Evolutionary conservation across 495 filamentous ascomycete species (phyloP).

Genomic region (Penicillium angulare): DNA sequence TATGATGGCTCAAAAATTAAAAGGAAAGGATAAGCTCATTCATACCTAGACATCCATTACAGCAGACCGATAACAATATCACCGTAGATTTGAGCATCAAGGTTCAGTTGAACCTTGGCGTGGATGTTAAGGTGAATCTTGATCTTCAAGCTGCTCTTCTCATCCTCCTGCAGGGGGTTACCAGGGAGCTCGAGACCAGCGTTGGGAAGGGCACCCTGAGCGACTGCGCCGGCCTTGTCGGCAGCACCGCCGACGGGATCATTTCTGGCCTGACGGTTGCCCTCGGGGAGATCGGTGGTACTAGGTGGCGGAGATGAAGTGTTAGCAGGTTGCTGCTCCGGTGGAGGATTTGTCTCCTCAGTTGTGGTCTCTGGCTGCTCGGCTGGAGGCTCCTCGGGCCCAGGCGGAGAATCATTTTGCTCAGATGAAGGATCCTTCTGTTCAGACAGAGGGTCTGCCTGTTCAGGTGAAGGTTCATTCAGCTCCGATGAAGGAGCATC

Average conservation of each 20-base stretch:
- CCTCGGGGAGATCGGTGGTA: conserved; percentile 11
- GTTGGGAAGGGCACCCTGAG: neutral
- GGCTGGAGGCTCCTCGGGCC: neutral
- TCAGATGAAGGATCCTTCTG: neutral
- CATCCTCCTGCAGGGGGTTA: conserved; percentile 5
- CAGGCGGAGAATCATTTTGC: neutral
- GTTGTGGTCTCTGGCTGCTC: neutral
- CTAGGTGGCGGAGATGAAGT: conserved; percentile 4
- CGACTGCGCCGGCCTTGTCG: neutral
- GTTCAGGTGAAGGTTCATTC: neutral
- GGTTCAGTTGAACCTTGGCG: conserved; percentile 21
- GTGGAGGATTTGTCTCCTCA: neutral
- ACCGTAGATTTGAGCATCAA: conserved; percentile 26
- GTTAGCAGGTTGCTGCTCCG: conserved; percentile 9
- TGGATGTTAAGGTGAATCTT: conserved; percentile 25
- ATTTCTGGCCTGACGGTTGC: conserved; percentile 15
- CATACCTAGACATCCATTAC: conserved; percentile 4
- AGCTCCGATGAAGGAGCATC: neutral
- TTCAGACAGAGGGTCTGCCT: neutral
- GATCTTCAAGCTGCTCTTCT: conserved; percentile 22
- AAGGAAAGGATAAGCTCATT: neutral
- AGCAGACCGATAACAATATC: conserved; percentile 24
- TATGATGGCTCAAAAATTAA: neutral
- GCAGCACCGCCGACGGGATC: neutral
- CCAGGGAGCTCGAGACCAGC: conserved; percentile 12